Evolutionary conservation across 129 eudicot species (phyloP).

Genomic region (Arctium lappa): DNA sequence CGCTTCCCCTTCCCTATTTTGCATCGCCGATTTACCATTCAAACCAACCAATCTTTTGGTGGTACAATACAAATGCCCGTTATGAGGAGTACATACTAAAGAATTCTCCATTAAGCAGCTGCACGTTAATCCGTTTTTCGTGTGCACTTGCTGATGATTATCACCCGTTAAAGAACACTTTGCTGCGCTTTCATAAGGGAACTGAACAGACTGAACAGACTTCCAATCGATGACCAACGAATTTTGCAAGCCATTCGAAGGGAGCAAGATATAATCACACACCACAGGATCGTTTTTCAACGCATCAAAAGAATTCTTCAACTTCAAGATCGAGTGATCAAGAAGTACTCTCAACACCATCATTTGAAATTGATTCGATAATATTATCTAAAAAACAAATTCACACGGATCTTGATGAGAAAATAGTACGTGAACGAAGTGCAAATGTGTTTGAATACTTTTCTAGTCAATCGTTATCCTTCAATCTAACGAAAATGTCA

Average conservation of each 20-base stretch:
- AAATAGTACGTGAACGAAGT: background rate
- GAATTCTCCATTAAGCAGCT: constrained; percentile 56
- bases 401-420: background rate
- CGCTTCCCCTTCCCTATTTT: constrained; percentile 30
- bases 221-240: constrained; percentile 51
- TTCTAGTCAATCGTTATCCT: background rate
- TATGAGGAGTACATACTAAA: constrained; percentile 78
- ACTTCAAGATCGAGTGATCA: constrained; percentile 31
- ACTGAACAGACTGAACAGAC: constrained; percentile 41
- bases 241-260: constrained; percentile 23
- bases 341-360: constrained; percentile 45
- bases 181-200: background rate
- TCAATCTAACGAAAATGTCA: background rate
- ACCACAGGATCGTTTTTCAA: background rate
- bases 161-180: constrained; percentile 11
- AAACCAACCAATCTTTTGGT: constrained; percentile 33
- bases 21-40: constrained; percentile 46
- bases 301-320: constrained; percentile 21
- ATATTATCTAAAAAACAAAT: constrained; percentile 3
- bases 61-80: constrained; percentile 53
- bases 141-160: constrained; percentile 25
- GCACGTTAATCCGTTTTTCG: constrained; percentile 47
- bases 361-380: constrained; percentile 20
- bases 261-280: constrained; percentile 73
- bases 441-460: background rate